Base-by-base conservation (phyloP, 2,329 filamentous ascomycete genomes). In the Aplosporella prunicola region DNA sequence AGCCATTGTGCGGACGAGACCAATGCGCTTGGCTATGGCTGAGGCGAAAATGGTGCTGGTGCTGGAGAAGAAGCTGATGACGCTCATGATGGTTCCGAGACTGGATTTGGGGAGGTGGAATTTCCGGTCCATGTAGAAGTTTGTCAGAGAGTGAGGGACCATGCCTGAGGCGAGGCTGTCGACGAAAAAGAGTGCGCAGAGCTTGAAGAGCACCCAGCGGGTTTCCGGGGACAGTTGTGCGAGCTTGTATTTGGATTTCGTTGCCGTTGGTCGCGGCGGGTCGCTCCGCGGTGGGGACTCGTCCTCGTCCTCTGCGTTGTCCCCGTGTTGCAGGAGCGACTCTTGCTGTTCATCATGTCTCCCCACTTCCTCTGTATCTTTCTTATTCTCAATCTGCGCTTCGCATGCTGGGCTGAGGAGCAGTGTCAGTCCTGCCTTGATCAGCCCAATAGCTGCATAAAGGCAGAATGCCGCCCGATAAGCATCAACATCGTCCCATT, bases 131-230 rank as follows among this genome's bases (percentile, higher is more conserved):
- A 77, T 68, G 53, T 71, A 74, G 51, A 73, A 76, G 40, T 68
- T 74, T 45, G 74, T 69, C 20, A 62, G 47, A 8, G 59, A 58
- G 47, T 58, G 60, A 11, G 57, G 74, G 4, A 77, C 78, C 53
- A 88, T 69, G 2, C 82, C 82, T 1, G 76, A 80, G 1, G 79
- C 80, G 40, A 86, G 72, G 0, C 76, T 72, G 53, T 87, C 82
- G 5, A 86, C 50, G 1, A 70, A 71, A 47, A 86, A 80, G 2
- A 89, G 62, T 6, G 80, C 57, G 50, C 77, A 81, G 0, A 89
- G 64, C 33, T 76, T 73, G 35, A 72, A 53, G 5, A 82, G 62
- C 20, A 78, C 66, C 1, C 60, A 49, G 5, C 68, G 60, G 23
- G 69, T 77, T n/a, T 72, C 62, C 3, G 56, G 58, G 5, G 74